Conservation (phyloP, 2,329 filamentous ascomycete genomes). For the Diaporthe caulivora region DNA sequence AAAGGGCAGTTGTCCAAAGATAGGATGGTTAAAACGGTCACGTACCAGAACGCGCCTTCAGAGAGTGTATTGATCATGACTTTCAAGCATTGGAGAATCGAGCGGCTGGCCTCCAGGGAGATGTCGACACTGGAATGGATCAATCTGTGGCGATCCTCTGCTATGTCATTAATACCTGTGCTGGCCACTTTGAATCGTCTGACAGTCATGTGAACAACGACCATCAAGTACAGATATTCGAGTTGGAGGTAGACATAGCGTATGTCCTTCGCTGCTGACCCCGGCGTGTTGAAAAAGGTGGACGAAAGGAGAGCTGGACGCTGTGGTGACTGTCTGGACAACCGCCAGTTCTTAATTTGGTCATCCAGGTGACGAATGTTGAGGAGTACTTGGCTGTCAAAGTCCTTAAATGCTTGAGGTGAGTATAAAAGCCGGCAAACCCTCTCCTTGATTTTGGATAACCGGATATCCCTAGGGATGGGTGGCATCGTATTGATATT, state of each 20-base stretch:
- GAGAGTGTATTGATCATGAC: not conserved
- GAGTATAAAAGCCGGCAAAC: conserved; percentile 6
- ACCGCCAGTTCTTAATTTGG: conserved; percentile 10
- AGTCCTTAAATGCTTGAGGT: not conserved
- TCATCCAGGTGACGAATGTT: conserved; percentile 9
- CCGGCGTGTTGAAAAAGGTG: not conserved
- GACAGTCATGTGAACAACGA: not conserved
- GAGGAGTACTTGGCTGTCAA: conserved; percentile 2
- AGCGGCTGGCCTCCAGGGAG: conserved; percentile 5
- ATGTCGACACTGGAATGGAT: conserved; percentile 15
- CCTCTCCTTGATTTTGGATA: not conserved
- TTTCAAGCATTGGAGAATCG: not conserved
- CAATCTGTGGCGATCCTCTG: conserved; percentile 4
- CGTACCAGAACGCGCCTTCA: conserved; percentile 2
- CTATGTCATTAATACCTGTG: not conserved
- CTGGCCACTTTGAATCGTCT: not conserved
- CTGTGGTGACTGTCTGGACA: not conserved
- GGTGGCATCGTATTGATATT: not conserved
- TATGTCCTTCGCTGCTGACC: not conserved
- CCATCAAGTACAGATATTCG: conserved; percentile 20
- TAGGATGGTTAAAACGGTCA: not conserved
- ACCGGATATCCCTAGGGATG: not conserved
- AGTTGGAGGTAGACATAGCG: not conserved
- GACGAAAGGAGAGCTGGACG: conserved; percentile 1
- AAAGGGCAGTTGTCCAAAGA: not conserved